Conservation (phyloP, 306 rosid species). For the Ormosia semicastrata region DNA sequence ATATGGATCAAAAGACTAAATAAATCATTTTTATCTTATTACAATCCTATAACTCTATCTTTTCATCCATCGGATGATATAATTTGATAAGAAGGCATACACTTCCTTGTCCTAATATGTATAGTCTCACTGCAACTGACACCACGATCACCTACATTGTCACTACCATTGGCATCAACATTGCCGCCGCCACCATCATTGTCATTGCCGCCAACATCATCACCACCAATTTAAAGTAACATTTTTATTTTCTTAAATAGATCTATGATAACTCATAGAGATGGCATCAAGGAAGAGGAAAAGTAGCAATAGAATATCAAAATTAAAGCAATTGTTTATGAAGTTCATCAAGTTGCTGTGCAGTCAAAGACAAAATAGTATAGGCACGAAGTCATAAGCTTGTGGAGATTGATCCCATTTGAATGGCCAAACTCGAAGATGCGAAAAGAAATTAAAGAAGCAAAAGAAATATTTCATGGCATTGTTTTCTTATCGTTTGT, state of each 20-base stretch:
- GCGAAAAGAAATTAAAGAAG: constrained; percentile 31
- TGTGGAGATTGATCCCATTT: constrained; percentile 36
- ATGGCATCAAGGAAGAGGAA: neutral
- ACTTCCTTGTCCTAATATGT: no score
- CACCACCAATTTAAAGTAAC: neutral
- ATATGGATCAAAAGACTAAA: no score
- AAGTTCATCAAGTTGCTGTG: constrained; percentile 4
- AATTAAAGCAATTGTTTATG: constrained; percentile 4
- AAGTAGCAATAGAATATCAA: neutral
- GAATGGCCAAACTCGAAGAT: constrained; percentile 31
- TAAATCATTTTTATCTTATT: no score
- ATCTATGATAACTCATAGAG: neutral
- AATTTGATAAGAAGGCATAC: no score
- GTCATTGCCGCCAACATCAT: no score
- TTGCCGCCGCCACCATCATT: no score
- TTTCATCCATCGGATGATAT: no score
- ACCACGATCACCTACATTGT: no score
- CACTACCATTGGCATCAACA: neutral
- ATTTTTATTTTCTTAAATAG: neutral
- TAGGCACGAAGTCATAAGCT: neutral
- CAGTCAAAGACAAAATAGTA: constrained; percentile 31
- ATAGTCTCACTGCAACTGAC: neutral
- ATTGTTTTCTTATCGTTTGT: neutral
- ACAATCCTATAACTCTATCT: no score
- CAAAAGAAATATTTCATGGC: constrained; percentile 13